Base-by-base conservation (phyloP, 345 rosid genomes). In the Zanthoxylum bungeanum region DNA sequence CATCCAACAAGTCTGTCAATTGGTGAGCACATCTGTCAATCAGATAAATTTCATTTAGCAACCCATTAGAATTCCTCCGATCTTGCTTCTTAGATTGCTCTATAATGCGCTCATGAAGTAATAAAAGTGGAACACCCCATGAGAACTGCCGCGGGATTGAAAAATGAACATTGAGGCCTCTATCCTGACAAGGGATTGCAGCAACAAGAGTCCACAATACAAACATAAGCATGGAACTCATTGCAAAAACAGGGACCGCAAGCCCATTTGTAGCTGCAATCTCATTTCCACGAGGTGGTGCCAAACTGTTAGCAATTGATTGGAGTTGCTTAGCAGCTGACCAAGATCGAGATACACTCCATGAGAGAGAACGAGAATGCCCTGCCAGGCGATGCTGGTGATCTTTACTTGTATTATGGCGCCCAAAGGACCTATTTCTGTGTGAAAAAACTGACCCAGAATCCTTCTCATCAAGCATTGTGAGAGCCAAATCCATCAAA, bases 321-420 rank as follows among this genome's bases (percentile, higher is more conserved):
- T 78, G 84, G 63, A 83, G 78, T 65, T 83, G 86, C 74, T 66
- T 77, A 3, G 80, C 61, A 21, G 86, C 86, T 51, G 86, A 83
- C 84, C 84, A 80, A 12, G 84, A 80, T 21, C 67, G 74, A 22
- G 86, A 74, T 12, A 83, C 82, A 60, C 84, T 80, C 86, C 84
- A 80, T 0, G 86, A 80, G 37, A 80, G 86, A 33, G 84, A 80
- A 37, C 84, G 79, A 27, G 80, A 77, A 64, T 79, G 84, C 36
- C 77, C 75, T 12, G 77, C 72, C 16, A 21, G 24, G 14, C 27
- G 65, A n/a, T n/a, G n/a, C n/a, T n/a, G n/a, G n/a, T n/a, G n/a
- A 31, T 77, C 71, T 46, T 64, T 75, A 14, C 69, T 62, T 10
- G 57, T 36, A 33, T 55, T 73, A 60, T 71, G 73, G 47, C 55